Evolutionary conservation across 192 early-diverging fungal species (phyloP).

Genomic region (Linnemannia elongata): DNA sequence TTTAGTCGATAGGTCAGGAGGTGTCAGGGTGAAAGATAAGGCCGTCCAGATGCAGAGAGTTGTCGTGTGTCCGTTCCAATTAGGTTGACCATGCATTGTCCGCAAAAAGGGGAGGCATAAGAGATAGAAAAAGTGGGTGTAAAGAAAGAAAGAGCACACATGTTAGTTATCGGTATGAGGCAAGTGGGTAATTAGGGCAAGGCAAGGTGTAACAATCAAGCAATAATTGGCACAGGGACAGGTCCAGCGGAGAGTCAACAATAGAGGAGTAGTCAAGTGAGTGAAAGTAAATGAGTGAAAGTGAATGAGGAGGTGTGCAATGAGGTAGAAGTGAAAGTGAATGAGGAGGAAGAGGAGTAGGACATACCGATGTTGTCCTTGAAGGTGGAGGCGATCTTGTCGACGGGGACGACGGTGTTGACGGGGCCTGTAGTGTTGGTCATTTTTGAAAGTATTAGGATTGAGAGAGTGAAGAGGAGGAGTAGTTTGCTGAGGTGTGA

Average conservation of each 20-base stretch:
- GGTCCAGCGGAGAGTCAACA: neutral
- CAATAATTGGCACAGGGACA: neutral
- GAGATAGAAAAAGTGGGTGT: neutral
- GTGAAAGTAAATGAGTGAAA: neutral
- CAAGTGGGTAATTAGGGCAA: neutral
- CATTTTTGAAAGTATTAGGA: neutral
- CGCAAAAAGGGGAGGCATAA: neutral
- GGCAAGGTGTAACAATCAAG: neutral
- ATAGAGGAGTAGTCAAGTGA: neutral
- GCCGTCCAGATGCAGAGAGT: neutral
- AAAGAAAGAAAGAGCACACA: neutral
- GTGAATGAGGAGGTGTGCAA: neutral
- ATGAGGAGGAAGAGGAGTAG: neutral
- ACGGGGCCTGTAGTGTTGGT: conserved; percentile 11
- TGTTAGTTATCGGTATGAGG: neutral
- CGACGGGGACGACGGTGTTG: conserved; percentile 35
- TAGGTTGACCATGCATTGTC: neutral
- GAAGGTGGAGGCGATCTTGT: conserved; percentile 49
- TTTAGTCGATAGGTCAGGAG: neutral
- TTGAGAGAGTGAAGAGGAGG: neutral
- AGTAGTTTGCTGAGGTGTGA: neutral
- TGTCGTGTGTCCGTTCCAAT: neutral
- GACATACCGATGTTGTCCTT: conserved; percentile 49
- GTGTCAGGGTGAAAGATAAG: neutral
- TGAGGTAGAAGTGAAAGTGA: neutral